Conservation (phyloP, 2,329 filamentous ascomycete genomes). For the Ceratocystis papillata region DNA sequence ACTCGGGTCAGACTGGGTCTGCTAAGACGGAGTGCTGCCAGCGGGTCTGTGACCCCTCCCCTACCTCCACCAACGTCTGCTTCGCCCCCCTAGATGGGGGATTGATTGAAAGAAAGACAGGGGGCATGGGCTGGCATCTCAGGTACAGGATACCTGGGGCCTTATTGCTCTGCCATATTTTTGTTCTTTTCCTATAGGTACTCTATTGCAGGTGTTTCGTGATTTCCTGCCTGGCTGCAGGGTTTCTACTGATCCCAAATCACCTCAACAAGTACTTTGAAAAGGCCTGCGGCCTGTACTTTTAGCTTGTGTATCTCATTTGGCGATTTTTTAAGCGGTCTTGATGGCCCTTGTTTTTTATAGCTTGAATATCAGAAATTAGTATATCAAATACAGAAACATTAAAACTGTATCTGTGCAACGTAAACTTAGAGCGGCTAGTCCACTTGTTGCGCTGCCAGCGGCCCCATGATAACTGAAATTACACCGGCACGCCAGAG, state of each 20-base stretch:
- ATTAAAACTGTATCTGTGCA: not conserved
- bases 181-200: slow-evolving; percentile 12
- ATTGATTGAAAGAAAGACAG: no score
- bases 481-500: not conserved
- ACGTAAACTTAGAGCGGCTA: not conserved
- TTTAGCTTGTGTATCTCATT: not conserved
- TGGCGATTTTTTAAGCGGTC: not conserved
- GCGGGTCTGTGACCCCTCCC: not conserved
- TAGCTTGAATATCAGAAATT: slow-evolving; percentile 12
- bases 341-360: slow-evolving; percentile 8
- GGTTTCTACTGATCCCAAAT: not conserved
- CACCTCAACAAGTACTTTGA: not conserved
- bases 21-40: slow-evolving; percentile 6
- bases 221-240: slow-evolving; percentile 15
- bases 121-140: not conserved
- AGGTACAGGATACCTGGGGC: not conserved
- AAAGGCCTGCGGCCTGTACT: slow-evolving; percentile 1
- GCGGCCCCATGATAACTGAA: not conserved
- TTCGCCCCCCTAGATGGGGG: no score
- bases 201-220: slow-evolving; percentile 2
- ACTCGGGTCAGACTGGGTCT: slow-evolving; percentile 17
- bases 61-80: no score
- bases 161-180: slow-evolving; percentile 3
- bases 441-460: not conserved
- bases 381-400: not conserved